These are phyloP conservation scores for Cicer bijugum DNA, from an alignment of 306 rosid species.

Conservation along the genomic window DNA sequence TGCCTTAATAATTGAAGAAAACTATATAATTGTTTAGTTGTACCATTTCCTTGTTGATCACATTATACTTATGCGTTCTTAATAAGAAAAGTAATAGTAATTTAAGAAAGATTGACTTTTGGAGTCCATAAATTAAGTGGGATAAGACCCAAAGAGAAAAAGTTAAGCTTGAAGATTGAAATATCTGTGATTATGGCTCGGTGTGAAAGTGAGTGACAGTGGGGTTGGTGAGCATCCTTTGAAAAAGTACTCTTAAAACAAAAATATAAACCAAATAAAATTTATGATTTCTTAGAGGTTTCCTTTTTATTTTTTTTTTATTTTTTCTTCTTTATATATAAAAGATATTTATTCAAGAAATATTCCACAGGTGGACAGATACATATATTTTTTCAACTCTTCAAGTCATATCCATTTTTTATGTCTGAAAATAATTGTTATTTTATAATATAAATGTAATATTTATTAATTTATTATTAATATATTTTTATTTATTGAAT, in stretches of 20 bases:
- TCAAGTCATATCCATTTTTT: too few species aligned
- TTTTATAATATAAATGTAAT: too few species aligned
- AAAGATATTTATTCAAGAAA: too few species aligned
- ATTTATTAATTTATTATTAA: too few species aligned
- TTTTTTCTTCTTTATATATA: too few species aligned
- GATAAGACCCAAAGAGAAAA: constrained; percentile 32
- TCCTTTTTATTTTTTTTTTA: too few species aligned
- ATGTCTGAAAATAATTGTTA: too few species aligned
- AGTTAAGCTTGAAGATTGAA: constrained; percentile 31
- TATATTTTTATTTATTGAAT: too few species aligned
- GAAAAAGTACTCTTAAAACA: background rate
- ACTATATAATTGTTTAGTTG: constrained; percentile 34
- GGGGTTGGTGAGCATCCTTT: constrained; percentile 46
- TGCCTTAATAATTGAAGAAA: constrained; percentile 49
- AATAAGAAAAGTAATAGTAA: constrained; percentile 25
- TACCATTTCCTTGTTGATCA: constrained; percentile 11
- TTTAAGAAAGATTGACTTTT: constrained; percentile 35
- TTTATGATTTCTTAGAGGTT: too few species aligned
- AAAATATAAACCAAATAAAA: too few species aligned
- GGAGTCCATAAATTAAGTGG: constrained; percentile 43
- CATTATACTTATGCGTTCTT: constrained; percentile 37
- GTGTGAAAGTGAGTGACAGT: constrained; percentile 43
- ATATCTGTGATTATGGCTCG: constrained; percentile 34
- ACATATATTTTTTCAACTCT: too few species aligned
- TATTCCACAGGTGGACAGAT: too few species aligned